Evolutionary conservation across 2,329 filamentous ascomycete species (phyloP), one percentile per base, ranked within the genome.

Genomic region (Cercospora sp.): DNA sequence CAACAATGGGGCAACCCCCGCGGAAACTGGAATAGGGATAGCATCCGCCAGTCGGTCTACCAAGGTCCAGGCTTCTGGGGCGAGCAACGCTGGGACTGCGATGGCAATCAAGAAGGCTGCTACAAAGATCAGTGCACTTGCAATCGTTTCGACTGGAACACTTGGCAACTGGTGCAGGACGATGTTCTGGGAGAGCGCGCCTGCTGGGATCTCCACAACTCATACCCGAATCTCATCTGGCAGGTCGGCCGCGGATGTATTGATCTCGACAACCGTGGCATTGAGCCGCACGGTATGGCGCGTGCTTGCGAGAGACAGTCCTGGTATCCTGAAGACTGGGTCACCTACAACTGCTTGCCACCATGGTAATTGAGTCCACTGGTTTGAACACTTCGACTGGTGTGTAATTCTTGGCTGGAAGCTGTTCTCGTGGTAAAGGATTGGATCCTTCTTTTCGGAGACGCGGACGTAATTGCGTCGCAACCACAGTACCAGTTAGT

Each of bases 281-380:
- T 66, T 28, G 58, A 61, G 65, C 58, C 65, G 10, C 43, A 66
- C 12, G 64, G 64, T 18, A 51, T 66, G 24, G 40, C 43, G 28
- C 64, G 64, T n/a, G 64, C 64, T 61, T 66, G 65, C 58, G 30
- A 63, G 65, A 32, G 32, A 21, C 57, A 58, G 43, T 59, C 65
- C 40, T 30, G 24, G 12, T 21, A 12, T 4, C 40, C 13, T 9
- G 43, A 37, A 6, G 57, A 37, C 18, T 28, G 9, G 40, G 45
- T 61, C 16, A 34, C 45, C 18, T 18, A 30, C 24, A 45, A 62
- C 32, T 66, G 65, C 59, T 21, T 53, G 24, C 18, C 18, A 51
- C 18, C 21, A 24, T 24, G 45, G 45, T 21, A 32, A 63, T 28
- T 5, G 16, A 10, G n/a, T 16, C 2, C 34, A 40, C 34, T 16